A percentile compares a stretch with the other conserved stretches of the same genome.
Evolutionary conservation across 495 filamentous ascomycete species (phyloP).

Genomic region (Platismatia glauca): DNA sequence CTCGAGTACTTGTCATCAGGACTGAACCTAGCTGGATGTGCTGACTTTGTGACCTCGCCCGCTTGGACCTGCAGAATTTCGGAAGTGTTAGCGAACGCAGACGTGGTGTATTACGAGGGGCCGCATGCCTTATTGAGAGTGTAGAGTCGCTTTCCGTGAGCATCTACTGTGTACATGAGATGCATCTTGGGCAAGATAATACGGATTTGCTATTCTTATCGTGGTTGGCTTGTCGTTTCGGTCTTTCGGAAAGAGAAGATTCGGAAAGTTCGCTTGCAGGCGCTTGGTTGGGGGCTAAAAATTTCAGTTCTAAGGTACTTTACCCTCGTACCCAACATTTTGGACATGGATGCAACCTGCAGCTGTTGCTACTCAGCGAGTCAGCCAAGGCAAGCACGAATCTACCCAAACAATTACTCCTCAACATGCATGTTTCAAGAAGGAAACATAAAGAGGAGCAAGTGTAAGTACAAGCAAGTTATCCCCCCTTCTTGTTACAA

Average conservation of each 20-base stretch:
- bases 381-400: neutral
- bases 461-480: conserved; percentile 8
- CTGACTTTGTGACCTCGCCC: conserved; percentile 82
- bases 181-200: conserved; percentile 34
- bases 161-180: conserved; percentile 70
- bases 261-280: neutral
- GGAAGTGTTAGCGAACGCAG: neutral
- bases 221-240: neutral
- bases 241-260: no score
- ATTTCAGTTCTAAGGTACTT: neutral
- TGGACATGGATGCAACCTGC: neutral
- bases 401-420: neutral
- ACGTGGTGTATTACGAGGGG: neutral
- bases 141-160: conserved; percentile 75
- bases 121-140: conserved; percentile 61
- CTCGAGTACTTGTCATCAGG: conserved; percentile 95
- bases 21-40: conserved; percentile 92
- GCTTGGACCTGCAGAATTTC: conserved; percentile 37
- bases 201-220: neutral
- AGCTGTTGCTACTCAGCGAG: neutral
- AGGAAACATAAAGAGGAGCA: neutral
- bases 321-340: neutral
- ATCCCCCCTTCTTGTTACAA: neutral
- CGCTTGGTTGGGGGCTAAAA: neutral
- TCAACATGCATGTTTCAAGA: conserved; percentile 5